phyloP scores from a whole-genome alignment of 129 eudicot genomes.

The Pulicaria dysenterica region DNA sequence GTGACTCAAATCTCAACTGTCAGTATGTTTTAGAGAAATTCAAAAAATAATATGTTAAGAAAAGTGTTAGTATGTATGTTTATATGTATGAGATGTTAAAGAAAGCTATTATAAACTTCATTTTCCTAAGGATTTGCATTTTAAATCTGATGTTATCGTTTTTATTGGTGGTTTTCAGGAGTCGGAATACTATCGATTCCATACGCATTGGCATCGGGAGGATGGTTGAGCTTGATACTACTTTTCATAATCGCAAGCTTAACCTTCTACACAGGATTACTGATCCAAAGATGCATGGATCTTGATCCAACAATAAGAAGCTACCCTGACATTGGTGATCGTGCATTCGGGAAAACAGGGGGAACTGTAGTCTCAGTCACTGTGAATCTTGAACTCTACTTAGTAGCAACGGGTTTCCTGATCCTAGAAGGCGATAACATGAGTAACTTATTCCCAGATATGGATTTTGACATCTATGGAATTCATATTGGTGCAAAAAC shows the following conservation, averaged over 20 bases:
- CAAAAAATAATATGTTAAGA: too few relatives aligned
- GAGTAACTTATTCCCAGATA: slow-evolving; percentile 53
- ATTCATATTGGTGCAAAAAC: slow-evolving; percentile 46
- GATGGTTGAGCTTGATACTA: slow-evolving; percentile 74
- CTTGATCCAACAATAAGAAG: slow-evolving; percentile 58
- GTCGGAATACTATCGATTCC: slow-evolving; percentile 84
- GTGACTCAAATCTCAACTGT: too few relatives aligned
- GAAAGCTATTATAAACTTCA: neutral
- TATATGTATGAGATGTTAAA: neutral
- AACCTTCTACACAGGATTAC: slow-evolving; percentile 72
- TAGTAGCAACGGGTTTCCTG: slow-evolving; percentile 85
- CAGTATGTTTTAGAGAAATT: too few relatives aligned
- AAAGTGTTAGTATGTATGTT: too few relatives aligned
- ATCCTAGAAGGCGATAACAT: slow-evolving; percentile 87
- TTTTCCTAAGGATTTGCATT: neutral
- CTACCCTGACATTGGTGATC: slow-evolving; percentile 81
- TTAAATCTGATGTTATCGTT: neutral
- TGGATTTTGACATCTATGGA: slow-evolving; percentile 45
- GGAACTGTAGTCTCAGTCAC: slow-evolving; percentile 53
- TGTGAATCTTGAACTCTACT: slow-evolving; percentile 74
- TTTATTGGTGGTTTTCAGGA: slow-evolving; percentile 44
- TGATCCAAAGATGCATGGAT: slow-evolving; percentile 86
- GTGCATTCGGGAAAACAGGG: slow-evolving; percentile 78
- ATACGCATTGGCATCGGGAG: slow-evolving; percentile 82
- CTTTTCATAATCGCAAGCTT: slow-evolving; percentile 59